phyloP scores from a whole-genome alignment of 768 basidiomycete species.

The Russula dissimulans region DNA sequence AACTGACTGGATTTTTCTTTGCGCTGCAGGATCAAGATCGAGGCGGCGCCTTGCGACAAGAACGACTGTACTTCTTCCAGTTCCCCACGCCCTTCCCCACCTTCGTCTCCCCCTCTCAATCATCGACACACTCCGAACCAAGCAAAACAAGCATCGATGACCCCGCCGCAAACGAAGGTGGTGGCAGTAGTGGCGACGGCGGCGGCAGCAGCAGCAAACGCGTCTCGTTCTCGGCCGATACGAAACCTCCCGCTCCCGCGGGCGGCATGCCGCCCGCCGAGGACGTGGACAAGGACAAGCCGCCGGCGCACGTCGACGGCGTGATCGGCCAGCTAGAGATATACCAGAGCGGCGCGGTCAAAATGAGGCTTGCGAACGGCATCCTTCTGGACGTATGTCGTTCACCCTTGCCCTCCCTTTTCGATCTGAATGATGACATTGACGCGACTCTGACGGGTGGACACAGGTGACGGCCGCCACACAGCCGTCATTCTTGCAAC shows the following conservation, averaged over 20 bases:
- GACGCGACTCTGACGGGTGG: neutral
- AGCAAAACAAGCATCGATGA: conserved; percentile 12
- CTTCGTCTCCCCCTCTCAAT: conserved; percentile 37
- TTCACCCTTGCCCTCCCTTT: neutral
- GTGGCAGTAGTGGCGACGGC: no score
- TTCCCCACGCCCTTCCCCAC: conserved; percentile 81
- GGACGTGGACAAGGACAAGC: conserved; percentile 22
- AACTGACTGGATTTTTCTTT: no score
- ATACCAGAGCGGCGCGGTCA: conserved; percentile 76
- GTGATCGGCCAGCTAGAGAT: conserved; percentile 78
- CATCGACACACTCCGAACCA: conserved; percentile 24
- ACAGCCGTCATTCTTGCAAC: conserved; percentile 81
- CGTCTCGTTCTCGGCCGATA: conserved; percentile 58
- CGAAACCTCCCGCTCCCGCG: conserved; percentile 36
- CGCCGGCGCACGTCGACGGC: conserved; percentile 45
- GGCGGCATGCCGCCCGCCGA: conserved; percentile 20
- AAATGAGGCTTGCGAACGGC: conserved; percentile 73
- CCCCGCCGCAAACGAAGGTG: conserved; percentile 10
- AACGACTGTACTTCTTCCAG: conserved; percentile 80
- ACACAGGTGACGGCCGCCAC: conserved; percentile 70
- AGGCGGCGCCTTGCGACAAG: conserved; percentile 35
- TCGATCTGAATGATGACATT: neutral
- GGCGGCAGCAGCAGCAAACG: conserved; percentile 29
- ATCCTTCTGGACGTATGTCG: conserved; percentile 72
- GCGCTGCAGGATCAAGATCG: conserved; percentile 34